Evolutionary conservation across 2,329 filamentous ascomycete genomes (phyloP).

Genomic region (Thermomyces lanuginosus): DNA sequence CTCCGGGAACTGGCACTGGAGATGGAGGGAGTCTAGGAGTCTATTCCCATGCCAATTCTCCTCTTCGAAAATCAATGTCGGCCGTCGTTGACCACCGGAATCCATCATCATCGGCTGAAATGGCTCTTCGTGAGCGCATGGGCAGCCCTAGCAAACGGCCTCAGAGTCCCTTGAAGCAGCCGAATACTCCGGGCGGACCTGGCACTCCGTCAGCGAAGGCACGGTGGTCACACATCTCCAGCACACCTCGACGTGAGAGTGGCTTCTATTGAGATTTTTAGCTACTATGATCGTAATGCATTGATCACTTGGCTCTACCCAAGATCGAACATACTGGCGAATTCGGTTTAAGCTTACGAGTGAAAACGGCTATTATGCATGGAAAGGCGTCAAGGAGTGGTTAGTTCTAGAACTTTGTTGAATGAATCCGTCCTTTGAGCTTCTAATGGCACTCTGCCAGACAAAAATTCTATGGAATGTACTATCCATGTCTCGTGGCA

Average conservation of each 20-base stretch:
- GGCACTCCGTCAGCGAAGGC: conserved; percentile 1
- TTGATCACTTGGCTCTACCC: no score
- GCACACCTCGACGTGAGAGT: conserved; percentile 4
- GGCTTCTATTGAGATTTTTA: not conserved
- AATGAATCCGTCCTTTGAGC: no score
- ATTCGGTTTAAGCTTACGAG: no score
- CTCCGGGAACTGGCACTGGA: conserved; percentile 21
- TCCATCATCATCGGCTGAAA: conserved; percentile 24
- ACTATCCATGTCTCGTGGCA: no score
- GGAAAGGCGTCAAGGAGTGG: no score
- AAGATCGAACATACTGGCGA: no score
- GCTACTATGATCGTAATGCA: not conserved
- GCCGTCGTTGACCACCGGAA: conserved; percentile 33
- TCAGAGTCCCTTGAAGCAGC: conserved; percentile 12
- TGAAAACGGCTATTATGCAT: no score
- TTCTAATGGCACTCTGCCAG: no score
- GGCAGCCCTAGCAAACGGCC: conserved; percentile 17
- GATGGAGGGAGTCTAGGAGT: conserved; percentile 69
- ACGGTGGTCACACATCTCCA: conserved; percentile 3
- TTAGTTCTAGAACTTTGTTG: no score
- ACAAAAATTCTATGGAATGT: no score
- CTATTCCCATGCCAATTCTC: conserved; percentile 64
- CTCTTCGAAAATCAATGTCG: conserved; percentile 61
- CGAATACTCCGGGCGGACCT: conserved; percentile 4
- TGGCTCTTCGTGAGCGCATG: conserved; percentile 28